Conservation (phyloP, 2,329 filamentous ascomycete species). For the Pseudonectria buxi region DNA sequence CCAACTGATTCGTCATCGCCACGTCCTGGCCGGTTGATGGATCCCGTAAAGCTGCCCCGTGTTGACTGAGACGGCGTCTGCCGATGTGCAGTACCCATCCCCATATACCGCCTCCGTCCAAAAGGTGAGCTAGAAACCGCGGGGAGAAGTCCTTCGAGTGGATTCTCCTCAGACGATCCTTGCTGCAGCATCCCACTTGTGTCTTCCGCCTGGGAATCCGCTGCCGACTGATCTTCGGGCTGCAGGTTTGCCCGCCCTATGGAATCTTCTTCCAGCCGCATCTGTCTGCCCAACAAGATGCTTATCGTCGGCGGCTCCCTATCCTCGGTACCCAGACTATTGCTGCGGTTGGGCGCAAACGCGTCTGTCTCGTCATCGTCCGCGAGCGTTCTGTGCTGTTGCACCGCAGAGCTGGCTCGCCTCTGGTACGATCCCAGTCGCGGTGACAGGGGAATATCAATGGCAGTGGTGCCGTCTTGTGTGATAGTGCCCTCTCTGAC, state of each 20-base stretch:
- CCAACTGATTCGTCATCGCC: conserved; percentile 47
- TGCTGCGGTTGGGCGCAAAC: conserved; percentile 56
- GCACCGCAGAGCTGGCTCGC: conserved; percentile 63
- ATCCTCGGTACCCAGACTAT: conserved; percentile 60
- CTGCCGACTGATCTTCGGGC: conserved; percentile 33
- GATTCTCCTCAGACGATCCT: conserved; percentile 39
- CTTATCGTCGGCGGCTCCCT: conserved; percentile 60
- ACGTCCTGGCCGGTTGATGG: conserved; percentile 30
- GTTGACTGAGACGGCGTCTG: conserved; percentile 39
- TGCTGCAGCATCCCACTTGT: conserved; percentile 34
- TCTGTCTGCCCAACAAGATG: conserved; percentile 46
- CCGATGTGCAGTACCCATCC: conserved; percentile 32
- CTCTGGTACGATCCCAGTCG: conserved; percentile 50
- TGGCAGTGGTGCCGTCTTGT: conserved; percentile 54
- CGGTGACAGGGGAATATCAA: conserved; percentile 68
- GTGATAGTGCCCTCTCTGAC: conserved; percentile 34
- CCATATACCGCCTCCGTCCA: conserved; percentile 40
- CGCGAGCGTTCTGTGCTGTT: conserved; percentile 48
- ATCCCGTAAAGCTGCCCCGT: conserved; percentile 39
- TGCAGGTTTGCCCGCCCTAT: conserved; percentile 14
- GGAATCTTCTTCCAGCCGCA: conserved; percentile 28
- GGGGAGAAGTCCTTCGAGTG: conserved; percentile 38
- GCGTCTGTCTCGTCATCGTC: conserved; percentile 58
- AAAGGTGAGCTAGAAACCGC: conserved; percentile 38
- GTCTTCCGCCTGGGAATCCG: conserved; percentile 34